Evolutionary conservation across 73 alveolate genomes (phyloP), one percentile per base, ranked within the genome.

Genomic region (Breviolum minutum): DNA sequence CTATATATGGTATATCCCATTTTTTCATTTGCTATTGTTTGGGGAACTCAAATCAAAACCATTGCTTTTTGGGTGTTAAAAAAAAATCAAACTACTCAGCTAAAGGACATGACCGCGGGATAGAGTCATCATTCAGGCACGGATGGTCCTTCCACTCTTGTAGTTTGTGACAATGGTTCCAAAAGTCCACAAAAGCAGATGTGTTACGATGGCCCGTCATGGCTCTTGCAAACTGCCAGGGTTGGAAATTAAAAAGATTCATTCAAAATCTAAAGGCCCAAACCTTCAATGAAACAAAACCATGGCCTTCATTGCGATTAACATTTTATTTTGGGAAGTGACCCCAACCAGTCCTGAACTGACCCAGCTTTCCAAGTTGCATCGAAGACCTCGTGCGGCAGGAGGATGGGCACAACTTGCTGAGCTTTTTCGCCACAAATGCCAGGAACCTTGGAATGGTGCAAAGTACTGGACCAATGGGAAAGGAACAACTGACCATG

Each of bases 321-420:
- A 12, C 22, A 9, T 6, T 12, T 70, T 70, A 7, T 70, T 70
- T 30, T 17, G 7, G 8, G 62, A 74, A 61, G 29, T 11, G 11
- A 60, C 69, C 71, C 11, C 48, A 60, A 48, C 74, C 79, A 1
- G 32, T 20, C 94, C 94, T 84, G 94, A 5, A 60, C 13, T 2
- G 17, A 17, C 7, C 79, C 74, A 22, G 94, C 54, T 0, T 27
- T n/a, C 54, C 62, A 60, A 3, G n/a, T 27, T 0, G 79, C 74
- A 60, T 82, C 73, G 14, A 82, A 54, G 48, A 82, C 60, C 71
- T 82, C 91, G 24, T 82, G 91, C 19, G 91, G 91, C 91, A 82
- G 48, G 27, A 82, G 73, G 54, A 82, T 14, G 2, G 91, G 91
- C 54, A 82, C 48, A 17, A 6, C 54, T 12, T 77, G 63, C 12